phyloP scores from a whole-genome alignment of 768 basidiomycete genomes.

The Astraeus odoratus region DNA sequence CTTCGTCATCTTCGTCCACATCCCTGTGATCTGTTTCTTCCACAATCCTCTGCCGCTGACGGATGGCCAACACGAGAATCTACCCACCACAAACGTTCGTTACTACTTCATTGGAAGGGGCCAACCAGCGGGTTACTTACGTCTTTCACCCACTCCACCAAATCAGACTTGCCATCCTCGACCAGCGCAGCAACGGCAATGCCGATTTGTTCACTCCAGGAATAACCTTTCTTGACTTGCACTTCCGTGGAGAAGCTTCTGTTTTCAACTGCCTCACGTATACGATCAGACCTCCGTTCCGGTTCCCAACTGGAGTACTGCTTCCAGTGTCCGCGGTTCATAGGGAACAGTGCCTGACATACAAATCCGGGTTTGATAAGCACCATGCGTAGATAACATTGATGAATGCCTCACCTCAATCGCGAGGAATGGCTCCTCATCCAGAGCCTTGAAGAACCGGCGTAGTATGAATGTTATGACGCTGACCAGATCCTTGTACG shows the following conservation, averaged over 20 bases:
- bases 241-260: slow-evolving; percentile 57
- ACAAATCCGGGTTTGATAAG: slow-evolving; percentile 1
- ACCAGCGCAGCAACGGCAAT: slow-evolving; percentile 73
- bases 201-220: slow-evolving; percentile 85
- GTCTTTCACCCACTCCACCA: slow-evolving; percentile 77
- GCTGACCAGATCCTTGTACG: slow-evolving; percentile 75
- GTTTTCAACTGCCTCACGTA: slow-evolving; percentile 27
- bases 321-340: slow-evolving; percentile 83
- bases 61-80: slow-evolving; percentile 58
- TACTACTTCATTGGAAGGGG: slow-evolving; percentile 16
- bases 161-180: slow-evolving; percentile 52
- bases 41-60: slow-evolving; percentile 51
- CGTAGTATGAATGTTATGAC: slow-evolving; percentile 84
- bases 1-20: slow-evolving; percentile 33
- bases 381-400: slow-evolving; percentile 17
- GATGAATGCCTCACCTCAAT: slow-evolving; percentile 62
- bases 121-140: slow-evolving; percentile 40
- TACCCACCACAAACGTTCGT: slow-evolving; percentile 24
- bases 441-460: slow-evolving; percentile 89
- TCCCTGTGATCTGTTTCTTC: slow-evolving; percentile 48
- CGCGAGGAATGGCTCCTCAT: slow-evolving; percentile 78
- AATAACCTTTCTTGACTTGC: slow-evolving; percentile 78
- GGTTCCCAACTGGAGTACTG: slow-evolving; percentile 75
- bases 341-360: slow-evolving; percentile 78
- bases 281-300: slow-evolving; percentile 34